Percentiles rank a stretch among this genome's conserved stretches.
phyloP scores from a whole-genome alignment of 257 asterid species.

The Solanum lycopersicoides region DNA sequence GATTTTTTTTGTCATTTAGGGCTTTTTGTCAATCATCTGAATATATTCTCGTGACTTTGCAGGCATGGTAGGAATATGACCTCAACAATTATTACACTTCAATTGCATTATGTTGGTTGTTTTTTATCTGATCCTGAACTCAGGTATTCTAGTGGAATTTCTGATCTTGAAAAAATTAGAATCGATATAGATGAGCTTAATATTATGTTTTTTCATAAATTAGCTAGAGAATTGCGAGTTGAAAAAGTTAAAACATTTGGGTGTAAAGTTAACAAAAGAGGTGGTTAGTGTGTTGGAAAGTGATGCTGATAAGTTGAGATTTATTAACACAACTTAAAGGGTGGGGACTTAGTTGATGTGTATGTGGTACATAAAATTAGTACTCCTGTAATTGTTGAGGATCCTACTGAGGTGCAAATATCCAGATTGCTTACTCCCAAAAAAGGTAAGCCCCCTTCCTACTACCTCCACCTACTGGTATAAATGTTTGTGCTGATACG shows the following conservation, averaged over 20 bases:
- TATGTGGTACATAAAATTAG: background rate
- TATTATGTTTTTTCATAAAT: background rate
- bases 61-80: background rate
- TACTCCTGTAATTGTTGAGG: background rate
- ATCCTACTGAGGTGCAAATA: background rate
- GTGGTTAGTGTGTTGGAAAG: background rate
- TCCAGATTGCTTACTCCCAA: no score
- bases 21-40: background rate
- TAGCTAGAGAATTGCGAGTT: background rate
- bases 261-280: background rate
- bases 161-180: background rate
- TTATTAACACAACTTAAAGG: background rate
- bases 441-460: background rate
- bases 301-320: background rate
- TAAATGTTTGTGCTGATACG: no score
- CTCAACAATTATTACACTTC: background rate
- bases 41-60: background rate
- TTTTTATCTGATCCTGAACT: background rate
- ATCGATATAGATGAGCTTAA: background rate
- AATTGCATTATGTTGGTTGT: background rate
- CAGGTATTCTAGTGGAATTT: background rate
- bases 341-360: background rate
- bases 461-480: background rate
- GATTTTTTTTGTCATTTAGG: no score
- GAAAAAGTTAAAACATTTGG: background rate